Percentiles rank a stretch among this genome's conserved stretches.
Conservation (phyloP, 2,329 filamentous ascomycete species). For the Ceratocystis alfenasii region DNA sequence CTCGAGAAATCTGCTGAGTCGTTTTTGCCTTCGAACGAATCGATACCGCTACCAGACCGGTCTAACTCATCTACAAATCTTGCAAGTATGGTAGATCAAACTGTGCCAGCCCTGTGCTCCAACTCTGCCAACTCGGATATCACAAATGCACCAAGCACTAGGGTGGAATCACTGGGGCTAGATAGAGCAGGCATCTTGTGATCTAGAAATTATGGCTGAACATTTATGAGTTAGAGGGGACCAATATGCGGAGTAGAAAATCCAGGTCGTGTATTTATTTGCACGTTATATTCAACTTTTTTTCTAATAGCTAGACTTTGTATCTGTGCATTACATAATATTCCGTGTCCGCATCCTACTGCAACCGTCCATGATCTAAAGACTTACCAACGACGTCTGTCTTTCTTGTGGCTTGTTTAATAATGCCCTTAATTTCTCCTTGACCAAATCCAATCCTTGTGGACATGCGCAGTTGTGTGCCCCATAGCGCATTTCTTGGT, state of each 20-base stretch:
- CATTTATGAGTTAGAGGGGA: background rate
- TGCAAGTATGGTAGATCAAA: background rate
- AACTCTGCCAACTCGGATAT: background rate
- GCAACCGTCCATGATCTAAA: background rate
- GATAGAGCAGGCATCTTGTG: background rate
- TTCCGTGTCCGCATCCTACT: background rate
- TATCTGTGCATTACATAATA: background rate
- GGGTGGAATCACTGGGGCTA: background rate
- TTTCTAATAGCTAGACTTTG: background rate
- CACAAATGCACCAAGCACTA: background rate
- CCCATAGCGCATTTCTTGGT: background rate
- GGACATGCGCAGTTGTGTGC: background rate
- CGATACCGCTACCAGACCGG: background rate
- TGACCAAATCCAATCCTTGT: background rate
- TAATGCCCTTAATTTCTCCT: background rate
- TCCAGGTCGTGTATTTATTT: background rate
- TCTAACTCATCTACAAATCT: background rate
- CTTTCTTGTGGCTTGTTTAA: background rate
- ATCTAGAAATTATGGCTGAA: too few species aligned
- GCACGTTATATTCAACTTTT: background rate
- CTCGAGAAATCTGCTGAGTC: slow-evolving; percentile 2
- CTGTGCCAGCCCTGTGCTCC: background rate
- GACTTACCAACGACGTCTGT: too few species aligned
- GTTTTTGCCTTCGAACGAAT: slow-evolving; percentile 2
- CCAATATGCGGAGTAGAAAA: background rate